phyloP scores from a whole-genome alignment of 1,139 yeast genomes.

The Magnusiomyces sp. region DNA sequence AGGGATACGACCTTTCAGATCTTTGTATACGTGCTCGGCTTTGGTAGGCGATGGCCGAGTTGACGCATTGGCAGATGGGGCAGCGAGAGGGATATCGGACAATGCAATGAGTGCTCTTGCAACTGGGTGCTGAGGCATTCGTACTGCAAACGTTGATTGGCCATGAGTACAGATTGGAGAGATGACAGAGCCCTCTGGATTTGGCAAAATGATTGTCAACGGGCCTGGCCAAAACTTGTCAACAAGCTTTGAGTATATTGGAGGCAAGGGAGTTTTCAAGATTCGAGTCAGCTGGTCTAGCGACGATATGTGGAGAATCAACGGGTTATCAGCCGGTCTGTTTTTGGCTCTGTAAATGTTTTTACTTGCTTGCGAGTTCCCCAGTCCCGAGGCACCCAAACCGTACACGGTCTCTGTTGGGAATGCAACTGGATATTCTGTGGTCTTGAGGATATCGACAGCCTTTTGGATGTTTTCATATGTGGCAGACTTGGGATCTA shows the following conservation, averaged over 20 bases:
- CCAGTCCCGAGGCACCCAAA: conserved; percentile 78
- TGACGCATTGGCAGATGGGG: conserved; percentile 96
- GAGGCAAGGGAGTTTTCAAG: conserved; percentile 52
- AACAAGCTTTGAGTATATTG: conserved; percentile 53
- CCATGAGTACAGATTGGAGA: conserved; percentile 75
- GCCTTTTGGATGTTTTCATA: conserved; percentile 44
- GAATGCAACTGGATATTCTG: conserved; percentile 68
- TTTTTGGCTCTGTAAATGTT: conserved; percentile 81
- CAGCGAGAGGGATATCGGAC: conserved; percentile 89
- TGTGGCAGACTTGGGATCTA: conserved; percentile 6
- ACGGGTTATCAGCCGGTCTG: conserved; percentile 91
- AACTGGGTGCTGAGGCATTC: conserved; percentile 79
- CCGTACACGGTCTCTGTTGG: conserved; percentile 98
- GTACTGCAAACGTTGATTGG: conserved; percentile 83
- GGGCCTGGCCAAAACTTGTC: conserved; percentile 93
- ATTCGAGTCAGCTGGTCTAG: conserved; percentile 58
- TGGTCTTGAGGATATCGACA: conserved; percentile 43
- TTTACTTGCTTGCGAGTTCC: conserved; percentile 61
- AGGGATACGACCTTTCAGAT: conserved; percentile 74
- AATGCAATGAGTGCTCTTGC: conserved; percentile 84
- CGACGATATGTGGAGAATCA: conserved; percentile 83
- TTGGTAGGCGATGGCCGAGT: conserved; percentile 89
- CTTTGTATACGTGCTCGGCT: conserved; percentile 78
- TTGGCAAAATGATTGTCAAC: conserved; percentile 73
- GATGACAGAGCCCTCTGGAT: conserved; percentile 41